Percentiles rank a stretch among this genome's conserved stretches.
Evolutionary conservation across 371 early-diverging fungal species (phyloP).

Genomic region (Apophysomyces variabilis): DNA sequence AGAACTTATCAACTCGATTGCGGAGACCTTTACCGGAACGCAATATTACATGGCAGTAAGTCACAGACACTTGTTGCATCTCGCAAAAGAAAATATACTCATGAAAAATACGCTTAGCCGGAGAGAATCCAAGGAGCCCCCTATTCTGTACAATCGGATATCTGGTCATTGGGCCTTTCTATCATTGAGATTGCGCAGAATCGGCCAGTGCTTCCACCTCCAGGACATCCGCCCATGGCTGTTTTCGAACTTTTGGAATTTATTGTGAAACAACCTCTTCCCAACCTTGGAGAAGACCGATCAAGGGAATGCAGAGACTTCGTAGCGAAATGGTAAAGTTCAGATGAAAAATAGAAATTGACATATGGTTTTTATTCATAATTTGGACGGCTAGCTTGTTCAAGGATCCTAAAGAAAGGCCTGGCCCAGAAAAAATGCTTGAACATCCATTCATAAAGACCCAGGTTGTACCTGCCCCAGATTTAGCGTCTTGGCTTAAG

Average conservation of each 20-base stretch:
- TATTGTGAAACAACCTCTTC: constrained; percentile 89
- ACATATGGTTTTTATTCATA: constrained; percentile 30
- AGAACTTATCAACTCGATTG: constrained; percentile 87
- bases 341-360: constrained; percentile 30
- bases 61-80: constrained; percentile 1
- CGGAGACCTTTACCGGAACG: constrained; percentile 95
- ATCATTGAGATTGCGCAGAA: constrained; percentile 92
- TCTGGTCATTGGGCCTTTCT: constrained; percentile 95
- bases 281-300: constrained; percentile 70
- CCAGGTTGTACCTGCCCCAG: constrained; percentile 38
- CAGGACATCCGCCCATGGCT: constrained; percentile 66
- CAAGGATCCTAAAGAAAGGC: constrained; percentile 75
- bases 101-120: constrained; percentile 64
- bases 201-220: constrained; percentile 85
- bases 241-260: constrained; percentile 91
- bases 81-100: too few species aligned
- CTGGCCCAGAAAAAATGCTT: constrained; percentile 75
- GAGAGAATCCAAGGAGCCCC: constrained; percentile 94
- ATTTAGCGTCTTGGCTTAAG: constrained; percentile 52
- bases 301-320: constrained; percentile 79
- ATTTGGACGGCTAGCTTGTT: constrained; percentile 46
- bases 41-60: constrained; percentile 94
- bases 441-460: constrained; percentile 60
- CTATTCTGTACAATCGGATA: constrained; percentile 92
- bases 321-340: constrained; percentile 68